Percentiles rank a stretch among this genome's conserved stretches.
Conservation (phyloP, 1,139 yeast species). For the Debaryomyces sp. region DNA sequence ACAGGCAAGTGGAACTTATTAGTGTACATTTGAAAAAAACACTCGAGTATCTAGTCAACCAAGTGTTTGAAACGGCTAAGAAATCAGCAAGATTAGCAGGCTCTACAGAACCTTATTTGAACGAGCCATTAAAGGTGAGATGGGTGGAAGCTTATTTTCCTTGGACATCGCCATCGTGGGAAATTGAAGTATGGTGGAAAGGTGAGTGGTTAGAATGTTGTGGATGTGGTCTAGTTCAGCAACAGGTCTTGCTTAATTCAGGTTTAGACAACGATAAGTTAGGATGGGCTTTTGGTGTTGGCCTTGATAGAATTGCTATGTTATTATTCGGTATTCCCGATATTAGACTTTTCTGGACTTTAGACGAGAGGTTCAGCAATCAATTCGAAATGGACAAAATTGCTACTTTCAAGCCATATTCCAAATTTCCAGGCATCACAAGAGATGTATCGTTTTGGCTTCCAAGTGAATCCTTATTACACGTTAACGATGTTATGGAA, state of each 20-base stretch:
- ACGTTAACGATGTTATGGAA: conserved; percentile 93
- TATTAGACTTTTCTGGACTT: conserved; percentile 89
- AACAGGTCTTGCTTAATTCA: conserved; percentile 73
- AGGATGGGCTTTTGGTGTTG: conserved; percentile 99
- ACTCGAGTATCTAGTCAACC: conserved; percentile 77
- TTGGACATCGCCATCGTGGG: conserved; percentile 99
- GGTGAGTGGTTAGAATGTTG: conserved; percentile 98
- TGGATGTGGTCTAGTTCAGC: conserved; percentile 92
- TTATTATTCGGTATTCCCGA: conserved; percentile 92
- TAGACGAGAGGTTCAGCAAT: conserved; percentile 70
- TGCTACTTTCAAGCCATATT: conserved; percentile 79
- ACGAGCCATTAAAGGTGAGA: conserved; percentile 80
- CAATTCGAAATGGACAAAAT: conserved; percentile 74
- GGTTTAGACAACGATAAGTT: conserved; percentile 63
- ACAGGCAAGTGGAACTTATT: conserved; percentile 66
- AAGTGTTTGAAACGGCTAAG: conserved; percentile 77
- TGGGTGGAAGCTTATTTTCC: conserved; percentile 98
- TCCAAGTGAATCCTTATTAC: conserved; percentile 52
- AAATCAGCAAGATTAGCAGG: conserved; percentile 71
- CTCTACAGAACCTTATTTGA: conserved; percentile 58
- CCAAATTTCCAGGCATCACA: conserved; percentile 84
- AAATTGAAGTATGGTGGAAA: conserved; percentile 98
- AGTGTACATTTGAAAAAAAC: conserved; percentile 83
- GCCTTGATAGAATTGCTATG: conserved; percentile 96
- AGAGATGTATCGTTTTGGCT: conserved; percentile 95